Evolutionary conservation across 2,329 filamentous ascomycete genomes (phyloP), one percentile per base, ranked within the genome.

Genomic region (Pseudomassariella vexata): DNA sequence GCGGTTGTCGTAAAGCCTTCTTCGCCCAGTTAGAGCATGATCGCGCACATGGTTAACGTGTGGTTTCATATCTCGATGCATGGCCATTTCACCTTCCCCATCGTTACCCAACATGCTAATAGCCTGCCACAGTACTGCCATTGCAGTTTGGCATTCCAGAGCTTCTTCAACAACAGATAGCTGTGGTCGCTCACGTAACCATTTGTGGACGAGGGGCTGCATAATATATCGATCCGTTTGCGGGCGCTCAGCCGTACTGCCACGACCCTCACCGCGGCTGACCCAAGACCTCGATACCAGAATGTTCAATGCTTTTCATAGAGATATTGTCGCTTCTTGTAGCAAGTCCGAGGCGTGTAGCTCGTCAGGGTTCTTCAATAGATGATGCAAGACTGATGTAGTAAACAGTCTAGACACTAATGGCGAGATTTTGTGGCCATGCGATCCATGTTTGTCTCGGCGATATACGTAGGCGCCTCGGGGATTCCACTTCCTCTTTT

Each of bases 131-230:
- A 43, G 28, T 9, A 37, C 28, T 7, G 38, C 37, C 9, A 18
- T 26, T 6, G 40, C 26, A 19, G 37, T 20, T 20, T 43, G 40
- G 24, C 40, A 43, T 18, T 25, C 33, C 18, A 43, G 23, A 3
- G 38, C 38, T 15, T 32, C 20, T 15, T 40, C 17, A 6, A 33
- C 15, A 4, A 28, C 26, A 9, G 27, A 14, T n/a, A 34, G 18
- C n/a, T 16, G 5, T 8, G 38, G 24, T 15, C 38, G 18, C 16
- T 41, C 31, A 5, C 40, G 26, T 6, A 43, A 15, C 38, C 40
- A 43, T 22, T 39, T 29, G 14, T 43, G 40, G 1, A 43, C 38
- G 5, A 43, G 14, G 15, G 33, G 38, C 19, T 41, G 40, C 38
- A 43, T 43, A 16, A 18, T 27, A 11, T 41, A 41, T 10, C 25